These are phyloP conservation scores for Rubus idaeus DNA, from an alignment of 306 rosid genomes.

Conservation along the genomic window DNA sequence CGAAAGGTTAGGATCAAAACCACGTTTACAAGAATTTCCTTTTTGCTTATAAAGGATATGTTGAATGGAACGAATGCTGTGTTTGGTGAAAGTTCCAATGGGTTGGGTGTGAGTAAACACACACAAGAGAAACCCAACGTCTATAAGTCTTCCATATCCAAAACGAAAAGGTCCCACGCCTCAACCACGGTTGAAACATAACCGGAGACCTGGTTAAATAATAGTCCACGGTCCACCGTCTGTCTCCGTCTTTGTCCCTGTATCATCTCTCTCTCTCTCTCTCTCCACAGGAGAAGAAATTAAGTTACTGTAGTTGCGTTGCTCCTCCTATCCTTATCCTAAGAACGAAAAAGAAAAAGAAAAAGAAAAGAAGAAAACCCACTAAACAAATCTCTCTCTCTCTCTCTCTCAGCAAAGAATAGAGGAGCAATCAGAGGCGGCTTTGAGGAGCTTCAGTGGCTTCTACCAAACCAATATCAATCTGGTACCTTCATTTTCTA, in stretches of 20 bases:
- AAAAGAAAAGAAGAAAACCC: background rate
- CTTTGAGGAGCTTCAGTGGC: background rate
- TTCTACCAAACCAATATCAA: background rate
- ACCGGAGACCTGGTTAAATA: conserved; percentile 1
- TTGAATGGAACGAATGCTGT: background rate
- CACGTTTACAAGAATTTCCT: no score
- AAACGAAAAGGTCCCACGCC: conserved; percentile 4
- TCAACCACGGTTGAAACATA: background rate
- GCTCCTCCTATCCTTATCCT: background rate
- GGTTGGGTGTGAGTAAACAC: background rate
- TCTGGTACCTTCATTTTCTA: conserved; percentile 17
- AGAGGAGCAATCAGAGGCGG: background rate
- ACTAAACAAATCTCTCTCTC: background rate
- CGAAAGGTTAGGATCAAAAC: no score
- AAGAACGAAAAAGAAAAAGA: background rate
- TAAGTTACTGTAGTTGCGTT: background rate
- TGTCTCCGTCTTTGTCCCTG: background rate
- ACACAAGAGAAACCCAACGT: background rate
- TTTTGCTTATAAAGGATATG: background rate
- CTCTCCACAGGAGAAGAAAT: background rate
- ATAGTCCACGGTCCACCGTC: background rate
- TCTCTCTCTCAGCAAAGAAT: background rate
- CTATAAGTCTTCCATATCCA: background rate
- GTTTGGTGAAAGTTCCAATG: background rate
- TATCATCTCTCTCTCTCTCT: background rate